Conservation (phyloP, 805 yeast genomes). For the Dipodascus geniculatus region DNA sequence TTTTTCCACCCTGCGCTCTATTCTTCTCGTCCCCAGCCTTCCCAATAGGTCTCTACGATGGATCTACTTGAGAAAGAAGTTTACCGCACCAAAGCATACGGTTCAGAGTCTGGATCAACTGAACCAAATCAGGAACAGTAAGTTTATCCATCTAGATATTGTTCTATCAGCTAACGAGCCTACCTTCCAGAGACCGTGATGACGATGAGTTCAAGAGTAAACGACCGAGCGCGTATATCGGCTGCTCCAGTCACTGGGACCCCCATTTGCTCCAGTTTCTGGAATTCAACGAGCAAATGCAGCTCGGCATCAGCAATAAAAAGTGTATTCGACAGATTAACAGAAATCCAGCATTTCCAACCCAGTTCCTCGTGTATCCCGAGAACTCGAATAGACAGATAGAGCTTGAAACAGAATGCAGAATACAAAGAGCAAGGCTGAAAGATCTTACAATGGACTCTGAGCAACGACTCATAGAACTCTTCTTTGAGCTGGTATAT, state of each 20-base stretch:
- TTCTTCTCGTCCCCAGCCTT: not conserved
- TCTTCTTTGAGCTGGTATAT: slow-evolving; percentile 24
- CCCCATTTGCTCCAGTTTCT: slow-evolving; percentile 20
- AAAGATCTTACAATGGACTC: slow-evolving; percentile 9
- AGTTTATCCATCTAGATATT: not conserved
- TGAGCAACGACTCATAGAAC: slow-evolving; percentile 22
- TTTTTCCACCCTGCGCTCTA: not conserved
- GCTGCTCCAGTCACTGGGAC: slow-evolving; percentile 24
- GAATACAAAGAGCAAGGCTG: slow-evolving; percentile 9
- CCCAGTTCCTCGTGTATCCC: slow-evolving; percentile 16
- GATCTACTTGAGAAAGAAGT: not conserved
- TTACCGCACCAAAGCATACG: not conserved
- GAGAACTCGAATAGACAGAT: slow-evolving; percentile 3
- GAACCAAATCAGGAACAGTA: not conserved
- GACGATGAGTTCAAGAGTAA: not conserved
- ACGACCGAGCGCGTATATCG: slow-evolving; percentile 10
- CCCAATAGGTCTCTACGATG: not conserved
- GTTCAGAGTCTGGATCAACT: not conserved
- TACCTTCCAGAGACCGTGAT: too few species aligned
- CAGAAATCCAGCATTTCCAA: slow-evolving; percentile 16
- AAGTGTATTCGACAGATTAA: slow-evolving; percentile 18
- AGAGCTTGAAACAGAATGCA: slow-evolving; percentile 5
- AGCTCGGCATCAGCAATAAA: slow-evolving; percentile 18
- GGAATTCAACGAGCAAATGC: slow-evolving; percentile 14
- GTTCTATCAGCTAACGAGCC: not conserved